These are phyloP conservation scores for Phlegmacium glaucopus DNA, from an alignment of 768 basidiomycete species.

Conservation along the genomic window DNA sequence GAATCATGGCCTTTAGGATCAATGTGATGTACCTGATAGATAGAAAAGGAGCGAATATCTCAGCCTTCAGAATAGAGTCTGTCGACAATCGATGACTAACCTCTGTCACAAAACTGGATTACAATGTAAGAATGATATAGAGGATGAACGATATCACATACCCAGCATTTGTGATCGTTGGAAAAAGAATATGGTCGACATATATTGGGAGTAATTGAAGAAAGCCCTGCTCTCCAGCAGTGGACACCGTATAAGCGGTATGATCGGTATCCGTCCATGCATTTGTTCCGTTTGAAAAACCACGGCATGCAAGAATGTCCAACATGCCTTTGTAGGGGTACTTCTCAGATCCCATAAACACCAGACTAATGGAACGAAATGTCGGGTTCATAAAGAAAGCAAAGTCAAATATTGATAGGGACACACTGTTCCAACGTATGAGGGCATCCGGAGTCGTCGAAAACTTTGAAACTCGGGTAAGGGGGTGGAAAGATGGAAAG, in stretches of 20 bases:
- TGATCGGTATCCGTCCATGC: constrained; percentile 98
- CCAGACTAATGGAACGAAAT: constrained; percentile 45
- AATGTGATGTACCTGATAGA: constrained; percentile 83
- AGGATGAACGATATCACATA: constrained; percentile 35
- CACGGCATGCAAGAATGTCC: constrained; percentile 92
- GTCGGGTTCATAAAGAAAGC: neutral
- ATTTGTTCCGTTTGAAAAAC: constrained; percentile 88
- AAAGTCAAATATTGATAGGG: neutral
- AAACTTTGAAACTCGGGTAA: constrained; percentile 50
- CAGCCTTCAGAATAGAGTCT: constrained; percentile 4
- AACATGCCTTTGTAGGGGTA: constrained; percentile 97
- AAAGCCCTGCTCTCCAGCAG: constrained; percentile 92
- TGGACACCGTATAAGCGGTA: constrained; percentile 94
- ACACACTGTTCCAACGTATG: constrained; percentile 94
- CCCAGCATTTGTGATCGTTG: constrained; percentile 87
- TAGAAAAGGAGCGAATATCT: neutral
- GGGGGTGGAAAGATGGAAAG: neutral
- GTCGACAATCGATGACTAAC: constrained; percentile 27
- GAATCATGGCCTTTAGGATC: constrained; percentile 88
- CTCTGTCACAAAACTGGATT: constrained; percentile 52
- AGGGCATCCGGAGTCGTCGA: constrained; percentile 92
- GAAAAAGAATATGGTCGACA: constrained; percentile 95
- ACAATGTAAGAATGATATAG: constrained; percentile 8
- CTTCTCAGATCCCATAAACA: constrained; percentile 94
- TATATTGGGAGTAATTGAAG: constrained; percentile 85